Percentiles rank a stretch among this genome's conserved stretches.
Evolutionary conservation across 2,329 filamentous ascomycete genomes (phyloP).

Genomic region (Colletotrichum magnum): DNA sequence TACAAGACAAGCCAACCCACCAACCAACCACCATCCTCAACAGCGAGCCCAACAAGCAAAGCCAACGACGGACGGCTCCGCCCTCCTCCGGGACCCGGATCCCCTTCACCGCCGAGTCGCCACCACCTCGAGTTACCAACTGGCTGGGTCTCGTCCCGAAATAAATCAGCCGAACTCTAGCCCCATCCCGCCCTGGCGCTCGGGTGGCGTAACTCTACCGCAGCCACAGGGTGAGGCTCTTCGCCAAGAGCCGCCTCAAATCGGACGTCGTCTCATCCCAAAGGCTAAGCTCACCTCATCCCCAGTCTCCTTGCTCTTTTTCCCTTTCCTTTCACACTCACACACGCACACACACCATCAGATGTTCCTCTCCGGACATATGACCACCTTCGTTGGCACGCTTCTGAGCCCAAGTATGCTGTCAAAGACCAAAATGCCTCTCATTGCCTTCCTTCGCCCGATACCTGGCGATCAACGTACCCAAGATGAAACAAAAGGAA

Average conservation of each 20-base stretch:
- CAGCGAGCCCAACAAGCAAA: slow-evolving; percentile 3
- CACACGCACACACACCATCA: slow-evolving; percentile 8
- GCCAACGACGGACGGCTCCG: not conserved
- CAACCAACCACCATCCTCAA: not conserved
- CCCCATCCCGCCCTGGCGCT: not conserved
- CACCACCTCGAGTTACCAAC: slow-evolving; percentile 22
- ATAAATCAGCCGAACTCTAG: slow-evolving; percentile 22
- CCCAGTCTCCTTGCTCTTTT: not conserved
- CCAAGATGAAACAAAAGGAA: slow-evolving; percentile 12
- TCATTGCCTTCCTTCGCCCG: slow-evolving; percentile 23
- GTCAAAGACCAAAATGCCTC: slow-evolving; percentile 31
- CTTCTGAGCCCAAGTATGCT: slow-evolving; percentile 3
- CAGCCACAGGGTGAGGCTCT: slow-evolving; percentile 8
- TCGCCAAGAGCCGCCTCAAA: slow-evolving; percentile 6
- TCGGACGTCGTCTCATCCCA: slow-evolving; percentile 20
- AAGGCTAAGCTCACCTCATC: slow-evolving; percentile 12
- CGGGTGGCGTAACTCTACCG: slow-evolving; percentile 25
- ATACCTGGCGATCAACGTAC: slow-evolving; percentile 23
- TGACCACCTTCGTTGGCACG: slow-evolving; percentile 3
- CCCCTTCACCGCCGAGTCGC: not conserved
- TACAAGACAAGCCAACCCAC: slow-evolving; percentile 6
- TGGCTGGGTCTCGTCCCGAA: slow-evolving; percentile 14
- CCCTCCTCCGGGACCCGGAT: not conserved
- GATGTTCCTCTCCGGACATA: not conserved
- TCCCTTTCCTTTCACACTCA: not conserved